A percentile compares a stretch with the other conserved stretches of the same genome.
phyloP scores from a whole-genome alignment of 371 early-diverging fungal genomes.

The Capniomyces stellatus region DNA sequence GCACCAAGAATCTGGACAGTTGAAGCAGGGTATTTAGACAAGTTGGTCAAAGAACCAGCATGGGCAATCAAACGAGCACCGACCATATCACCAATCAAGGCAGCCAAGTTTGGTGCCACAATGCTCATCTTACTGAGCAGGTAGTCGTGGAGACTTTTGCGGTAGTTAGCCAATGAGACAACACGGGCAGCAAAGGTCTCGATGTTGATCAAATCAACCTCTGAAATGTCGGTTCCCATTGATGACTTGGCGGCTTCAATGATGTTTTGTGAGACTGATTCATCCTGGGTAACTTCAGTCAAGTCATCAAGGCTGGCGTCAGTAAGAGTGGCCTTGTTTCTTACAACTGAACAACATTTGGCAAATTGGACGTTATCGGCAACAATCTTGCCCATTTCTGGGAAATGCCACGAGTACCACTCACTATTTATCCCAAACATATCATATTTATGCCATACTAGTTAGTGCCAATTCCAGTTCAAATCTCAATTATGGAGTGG shows the following conservation, averaged over 20 bases:
- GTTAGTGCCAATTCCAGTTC: too few species aligned
- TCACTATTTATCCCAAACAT: constrained; percentile 63
- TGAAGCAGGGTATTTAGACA: constrained; percentile 92
- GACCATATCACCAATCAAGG: constrained; percentile 92
- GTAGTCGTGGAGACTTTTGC: constrained; percentile 76
- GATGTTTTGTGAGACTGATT: constrained; percentile 55
- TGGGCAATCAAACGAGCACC: constrained; percentile 91
- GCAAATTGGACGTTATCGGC: constrained; percentile 83
- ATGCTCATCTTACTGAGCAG: constrained; percentile 86
- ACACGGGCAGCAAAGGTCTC: constrained; percentile 86
- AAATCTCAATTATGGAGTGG: too few species aligned
- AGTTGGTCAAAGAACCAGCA: constrained; percentile 92
- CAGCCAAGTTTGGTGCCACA: constrained; percentile 96
- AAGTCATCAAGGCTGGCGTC: constrained; percentile 51
- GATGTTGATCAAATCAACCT: constrained; percentile 86
- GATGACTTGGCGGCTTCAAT: constrained; percentile 85
- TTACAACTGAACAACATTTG: constrained; percentile 64
- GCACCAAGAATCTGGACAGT: constrained; percentile 99
- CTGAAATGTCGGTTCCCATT: constrained; percentile 89
- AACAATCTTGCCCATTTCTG: constrained; percentile 90
- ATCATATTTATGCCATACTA: too few species aligned
- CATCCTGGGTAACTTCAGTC: constrained; percentile 51
- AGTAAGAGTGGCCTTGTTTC: constrained; percentile 71
- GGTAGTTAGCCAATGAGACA: constrained; percentile 78
- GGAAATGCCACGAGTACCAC: constrained; percentile 99